phyloP scores from a whole-genome alignment of 495 filamentous ascomycete species.

The Pyrenula massariospora region DNA sequence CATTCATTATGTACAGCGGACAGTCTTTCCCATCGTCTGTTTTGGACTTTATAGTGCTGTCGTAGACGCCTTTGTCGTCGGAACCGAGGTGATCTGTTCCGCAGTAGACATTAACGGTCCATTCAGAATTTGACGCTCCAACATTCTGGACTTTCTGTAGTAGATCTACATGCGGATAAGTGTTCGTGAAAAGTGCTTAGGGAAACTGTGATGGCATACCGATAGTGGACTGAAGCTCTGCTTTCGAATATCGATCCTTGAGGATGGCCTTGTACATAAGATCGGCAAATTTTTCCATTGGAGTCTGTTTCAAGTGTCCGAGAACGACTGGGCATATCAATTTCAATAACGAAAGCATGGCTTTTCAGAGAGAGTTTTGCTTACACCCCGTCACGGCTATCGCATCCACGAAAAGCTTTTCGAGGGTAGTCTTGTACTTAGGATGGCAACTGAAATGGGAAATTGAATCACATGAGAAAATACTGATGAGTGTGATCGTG shows the following conservation, averaged over 20 bases:
- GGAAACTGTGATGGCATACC: not conserved
- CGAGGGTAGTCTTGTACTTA: not conserved
- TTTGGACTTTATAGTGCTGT: not conserved
- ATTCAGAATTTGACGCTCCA: not conserved
- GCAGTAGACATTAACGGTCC: not conserved
- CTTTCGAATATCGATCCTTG: not conserved
- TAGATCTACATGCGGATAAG: not conserved
- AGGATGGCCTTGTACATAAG: not conserved
- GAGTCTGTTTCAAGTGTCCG: no score
- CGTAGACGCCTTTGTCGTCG: not conserved
- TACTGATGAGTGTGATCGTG: not conserved
- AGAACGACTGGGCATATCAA: no score
- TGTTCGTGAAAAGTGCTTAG: not conserved
- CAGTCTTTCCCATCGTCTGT: not conserved
- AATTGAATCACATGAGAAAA: not conserved
- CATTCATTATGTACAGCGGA: not conserved
- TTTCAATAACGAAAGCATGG: no score
- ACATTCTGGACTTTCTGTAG: not conserved
- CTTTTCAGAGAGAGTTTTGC: no score
- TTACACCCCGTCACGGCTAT: not conserved
- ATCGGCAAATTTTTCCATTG: no score
- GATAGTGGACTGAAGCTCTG: not conserved
- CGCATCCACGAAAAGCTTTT: not conserved
- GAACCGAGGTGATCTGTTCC: not conserved
- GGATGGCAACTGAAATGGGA: not conserved